A percentile compares a stretch with the other conserved stretches of the same genome.
Conservation (phyloP, 306 rosid species). For the Quercus agrifolia region DNA sequence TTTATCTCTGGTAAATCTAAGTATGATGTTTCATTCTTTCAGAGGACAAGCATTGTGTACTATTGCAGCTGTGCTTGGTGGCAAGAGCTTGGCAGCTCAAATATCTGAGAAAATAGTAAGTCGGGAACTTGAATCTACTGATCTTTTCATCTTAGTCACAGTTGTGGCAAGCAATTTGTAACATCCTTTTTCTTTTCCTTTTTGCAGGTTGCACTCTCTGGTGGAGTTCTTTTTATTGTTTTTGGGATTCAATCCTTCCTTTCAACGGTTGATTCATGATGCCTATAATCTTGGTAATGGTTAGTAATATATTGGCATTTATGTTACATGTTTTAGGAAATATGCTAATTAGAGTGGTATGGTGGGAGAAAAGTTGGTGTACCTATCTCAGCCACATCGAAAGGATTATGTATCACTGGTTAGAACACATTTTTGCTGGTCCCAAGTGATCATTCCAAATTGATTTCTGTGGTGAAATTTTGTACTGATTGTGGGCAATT, state of each 20-base stretch:
- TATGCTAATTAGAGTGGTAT: background rate
- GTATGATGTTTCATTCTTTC: slow-evolving; percentile 20
- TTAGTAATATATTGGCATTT: slow-evolving; percentile 30
- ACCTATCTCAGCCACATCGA: background rate
- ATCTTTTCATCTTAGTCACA: background rate
- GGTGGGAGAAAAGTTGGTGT: background rate
- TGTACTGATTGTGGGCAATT: no score
- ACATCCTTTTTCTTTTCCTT: background rate
- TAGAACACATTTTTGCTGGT: no score
- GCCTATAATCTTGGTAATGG: slow-evolving; percentile 29
- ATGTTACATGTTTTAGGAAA: background rate
- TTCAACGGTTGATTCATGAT: slow-evolving; percentile 49
- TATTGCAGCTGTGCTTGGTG: slow-evolving; percentile 84
- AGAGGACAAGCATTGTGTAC: slow-evolving; percentile 94
- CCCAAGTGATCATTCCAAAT: no score
- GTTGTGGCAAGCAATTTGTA: background rate
- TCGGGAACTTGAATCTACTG: background rate
- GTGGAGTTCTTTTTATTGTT: slow-evolving; percentile 80
- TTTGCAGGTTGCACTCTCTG: slow-evolving; percentile 80
- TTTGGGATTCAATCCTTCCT: slow-evolving; percentile 91
- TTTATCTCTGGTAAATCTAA: background rate
- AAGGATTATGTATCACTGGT: background rate
- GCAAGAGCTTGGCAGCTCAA: slow-evolving; percentile 93
- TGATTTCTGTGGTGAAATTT: no score
- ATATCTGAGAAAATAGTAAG: slow-evolving; percentile 88